Conservation (phyloP, 2,329 filamentous ascomycete genomes). For the Xylaria hypoxylon region DNA sequence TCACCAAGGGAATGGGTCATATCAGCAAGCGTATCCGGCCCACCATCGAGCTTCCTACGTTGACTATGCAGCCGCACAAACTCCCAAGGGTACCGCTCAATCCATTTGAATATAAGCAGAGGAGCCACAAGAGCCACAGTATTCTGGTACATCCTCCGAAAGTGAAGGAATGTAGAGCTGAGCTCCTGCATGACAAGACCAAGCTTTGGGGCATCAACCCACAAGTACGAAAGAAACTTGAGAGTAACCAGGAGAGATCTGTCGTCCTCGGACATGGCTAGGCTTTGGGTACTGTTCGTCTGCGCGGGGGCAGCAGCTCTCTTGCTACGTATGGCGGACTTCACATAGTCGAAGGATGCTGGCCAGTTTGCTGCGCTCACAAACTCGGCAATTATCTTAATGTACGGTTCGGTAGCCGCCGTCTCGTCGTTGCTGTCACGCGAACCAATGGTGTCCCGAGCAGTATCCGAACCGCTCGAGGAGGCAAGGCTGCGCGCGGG, state of each 20-base stretch:
- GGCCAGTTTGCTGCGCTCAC: conserved; percentile 74
- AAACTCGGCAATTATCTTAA: conserved; percentile 71
- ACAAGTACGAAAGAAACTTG: conserved; percentile 71
- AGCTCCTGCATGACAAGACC: conserved; percentile 73
- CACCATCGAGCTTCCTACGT: conserved; percentile 72
- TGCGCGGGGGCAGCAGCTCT: conserved; percentile 59
- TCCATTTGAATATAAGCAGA: conserved; percentile 72
- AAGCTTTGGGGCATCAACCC: conserved; percentile 72
- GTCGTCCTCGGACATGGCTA: conserved; percentile 62
- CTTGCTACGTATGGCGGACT: conserved; percentile 63
- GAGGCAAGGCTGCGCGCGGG: conserved; percentile 44
- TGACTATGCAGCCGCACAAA: conserved; percentile 72
- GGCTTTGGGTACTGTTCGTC: conserved; percentile 53
- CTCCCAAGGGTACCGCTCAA: conserved; percentile 72
- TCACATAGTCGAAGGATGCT: conserved; percentile 69
- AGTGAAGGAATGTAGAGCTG: conserved; percentile 74
- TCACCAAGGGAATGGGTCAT: conserved; percentile 73
- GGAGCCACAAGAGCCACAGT: conserved; percentile 72
- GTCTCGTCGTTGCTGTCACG: conserved; percentile 52
- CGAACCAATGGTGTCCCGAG: conserved; percentile 50
- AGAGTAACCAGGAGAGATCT: conserved; percentile 65
- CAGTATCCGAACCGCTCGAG: conserved; percentile 54
- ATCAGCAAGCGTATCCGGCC: conserved; percentile 75
- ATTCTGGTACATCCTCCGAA: conserved; percentile 72
- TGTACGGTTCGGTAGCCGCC: conserved; percentile 64